Evolutionary conservation across 2,329 filamentous ascomycete genomes (phyloP).

Genomic region (Cadophora sp.): DNA sequence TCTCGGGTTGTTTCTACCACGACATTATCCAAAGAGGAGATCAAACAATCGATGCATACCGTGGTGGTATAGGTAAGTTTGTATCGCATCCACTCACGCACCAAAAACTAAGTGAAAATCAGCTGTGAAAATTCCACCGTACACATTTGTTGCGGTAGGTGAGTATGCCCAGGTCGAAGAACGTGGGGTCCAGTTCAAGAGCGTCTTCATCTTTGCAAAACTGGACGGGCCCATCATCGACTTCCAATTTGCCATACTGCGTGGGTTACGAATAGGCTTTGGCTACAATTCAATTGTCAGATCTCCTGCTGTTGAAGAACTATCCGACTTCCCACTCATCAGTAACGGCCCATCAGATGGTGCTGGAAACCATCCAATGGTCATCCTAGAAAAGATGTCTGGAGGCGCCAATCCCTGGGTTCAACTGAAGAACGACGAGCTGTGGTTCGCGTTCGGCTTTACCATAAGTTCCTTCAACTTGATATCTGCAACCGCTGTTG

Average conservation of each 20-base stretch:
- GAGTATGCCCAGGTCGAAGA: conserved; percentile 46
- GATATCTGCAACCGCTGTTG: conserved; percentile 47
- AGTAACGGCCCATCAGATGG: conserved; percentile 1
- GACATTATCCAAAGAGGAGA: conserved; percentile 26
- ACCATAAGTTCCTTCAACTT: conserved; percentile 50
- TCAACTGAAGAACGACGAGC: conserved; percentile 35
- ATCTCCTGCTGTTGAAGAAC: conserved; percentile 42
- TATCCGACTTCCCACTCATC: conserved; percentile 47
- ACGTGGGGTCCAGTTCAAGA: conserved; percentile 26
- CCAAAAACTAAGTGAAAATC: too few species aligned
- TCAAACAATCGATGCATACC: conserved; percentile 1
- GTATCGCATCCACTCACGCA: conserved; percentile 24
- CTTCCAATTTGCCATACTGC: conserved; percentile 49
- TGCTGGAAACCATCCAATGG: conserved; percentile 25
- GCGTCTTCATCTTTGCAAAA: conserved; percentile 49
- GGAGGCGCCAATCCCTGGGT: conserved; percentile 5
- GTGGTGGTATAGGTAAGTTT: conserved; percentile 47
- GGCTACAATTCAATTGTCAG: conserved; percentile 49
- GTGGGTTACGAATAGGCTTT: conserved; percentile 48
- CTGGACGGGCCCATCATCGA: conserved; percentile 49
- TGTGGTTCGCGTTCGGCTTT: conserved; percentile 51
- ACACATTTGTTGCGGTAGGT: conserved; percentile 50
- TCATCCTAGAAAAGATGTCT: conserved; percentile 7
- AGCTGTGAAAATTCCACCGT: conserved; percentile 47
- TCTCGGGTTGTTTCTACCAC: conserved; percentile 48